Evolutionary conservation across 73 alveolate species (phyloP).

Genomic region (Paramecium tetraurelia): DNA sequence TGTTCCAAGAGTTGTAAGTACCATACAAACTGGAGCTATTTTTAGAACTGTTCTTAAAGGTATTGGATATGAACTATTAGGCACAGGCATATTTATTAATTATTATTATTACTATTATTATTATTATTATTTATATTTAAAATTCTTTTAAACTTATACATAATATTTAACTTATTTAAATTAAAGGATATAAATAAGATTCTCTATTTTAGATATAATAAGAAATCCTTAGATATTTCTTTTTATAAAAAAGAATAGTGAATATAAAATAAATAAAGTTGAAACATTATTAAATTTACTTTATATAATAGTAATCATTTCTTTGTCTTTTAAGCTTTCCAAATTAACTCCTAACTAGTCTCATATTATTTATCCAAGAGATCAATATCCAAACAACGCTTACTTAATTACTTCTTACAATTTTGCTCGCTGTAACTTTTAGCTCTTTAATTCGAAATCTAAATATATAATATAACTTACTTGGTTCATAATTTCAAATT

Average conservation of each 20-base stretch:
- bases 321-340: background rate
- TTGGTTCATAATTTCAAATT: background rate
- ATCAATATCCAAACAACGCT: background rate
- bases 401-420: background rate
- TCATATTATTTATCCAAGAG: background rate
- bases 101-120: background rate
- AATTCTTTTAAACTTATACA: background rate
- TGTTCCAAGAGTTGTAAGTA: conserved; percentile 39
- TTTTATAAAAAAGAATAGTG: too few species aligned
- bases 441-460: conserved; percentile 18
- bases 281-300: background rate
- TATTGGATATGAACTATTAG: conserved; percentile 55
- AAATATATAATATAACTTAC: background rate
- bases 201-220: too few species aligned
- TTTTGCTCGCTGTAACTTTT: background rate
- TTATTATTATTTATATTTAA: background rate
- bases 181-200: background rate
- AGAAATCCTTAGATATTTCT: too few species aligned
- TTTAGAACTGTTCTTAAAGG: conserved; percentile 57
- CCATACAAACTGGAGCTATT: conserved; percentile 59
- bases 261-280: background rate
- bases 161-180: too few species aligned
- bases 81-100: background rate
- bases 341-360: background rate
- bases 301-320: background rate